These are phyloP conservation scores for Ustilago vetiveriae DNA, from an alignment of 1,284 basidiomycete species.

Conservation along the genomic window DNA sequence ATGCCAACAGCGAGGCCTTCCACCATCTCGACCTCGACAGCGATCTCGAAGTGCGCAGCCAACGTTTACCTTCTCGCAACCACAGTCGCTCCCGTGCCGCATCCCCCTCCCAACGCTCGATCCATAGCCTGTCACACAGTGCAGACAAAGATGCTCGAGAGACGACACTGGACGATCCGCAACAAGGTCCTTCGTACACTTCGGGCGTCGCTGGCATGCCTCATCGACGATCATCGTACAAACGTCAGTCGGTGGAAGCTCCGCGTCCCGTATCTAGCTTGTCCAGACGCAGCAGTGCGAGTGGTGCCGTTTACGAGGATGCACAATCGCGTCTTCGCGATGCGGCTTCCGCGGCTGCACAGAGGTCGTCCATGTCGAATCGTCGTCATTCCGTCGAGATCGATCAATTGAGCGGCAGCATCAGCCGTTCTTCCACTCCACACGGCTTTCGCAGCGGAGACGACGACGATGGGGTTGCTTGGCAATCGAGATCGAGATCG, in stretches of 20 bases:
- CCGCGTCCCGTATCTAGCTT: conserved; percentile 17
- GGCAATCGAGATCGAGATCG: conserved; percentile 7
- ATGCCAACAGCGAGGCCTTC: conserved; percentile 11
- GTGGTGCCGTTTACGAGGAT: conserved; percentile 9
- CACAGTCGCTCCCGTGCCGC: conserved; percentile 16
- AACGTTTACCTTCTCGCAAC: conserved; percentile 8
- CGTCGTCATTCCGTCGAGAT: conserved; percentile 32
- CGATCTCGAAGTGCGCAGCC: conserved; percentile 17
- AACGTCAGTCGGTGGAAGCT: conserved; percentile 16
- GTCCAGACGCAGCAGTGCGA: conserved; percentile 26
- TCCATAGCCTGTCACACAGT: conserved; percentile 7
- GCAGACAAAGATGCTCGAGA: conserved; percentile 5
- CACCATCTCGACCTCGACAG: conserved; percentile 21
- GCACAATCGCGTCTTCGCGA: conserved; percentile 25
- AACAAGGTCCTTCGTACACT: background rate
- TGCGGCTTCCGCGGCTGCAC: conserved; percentile 36
- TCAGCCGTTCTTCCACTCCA: conserved; percentile 32
- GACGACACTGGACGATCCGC: conserved; percentile 10
- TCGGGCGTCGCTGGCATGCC: background rate
- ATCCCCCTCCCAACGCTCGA: conserved; percentile 7
- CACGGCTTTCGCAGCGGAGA: conserved; percentile 27
- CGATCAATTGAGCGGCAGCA: conserved; percentile 21
- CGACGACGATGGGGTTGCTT: conserved; percentile 14
- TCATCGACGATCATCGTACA: conserved; percentile 11
- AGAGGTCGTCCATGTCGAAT: conserved; percentile 19